Evolutionary conservation across 139 green algal species (phyloP).

Genomic region (Yamagishiella unicocca): DNA sequence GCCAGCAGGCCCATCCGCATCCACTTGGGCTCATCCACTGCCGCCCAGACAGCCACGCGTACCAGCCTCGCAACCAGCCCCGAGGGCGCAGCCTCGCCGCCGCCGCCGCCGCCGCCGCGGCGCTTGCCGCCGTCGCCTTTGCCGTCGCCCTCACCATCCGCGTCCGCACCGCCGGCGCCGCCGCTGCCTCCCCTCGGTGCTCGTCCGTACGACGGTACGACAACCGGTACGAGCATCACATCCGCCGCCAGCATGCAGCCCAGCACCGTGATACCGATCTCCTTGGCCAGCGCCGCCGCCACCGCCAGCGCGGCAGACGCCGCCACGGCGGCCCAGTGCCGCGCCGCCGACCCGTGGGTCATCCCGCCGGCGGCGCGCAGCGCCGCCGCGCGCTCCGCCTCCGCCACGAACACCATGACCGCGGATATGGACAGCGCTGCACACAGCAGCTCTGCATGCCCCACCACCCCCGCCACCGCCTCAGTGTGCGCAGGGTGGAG

Average conservation of each 20-base stretch:
- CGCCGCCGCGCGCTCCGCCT: slow-evolving; percentile 49
- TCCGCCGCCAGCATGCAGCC: slow-evolving; percentile 76
- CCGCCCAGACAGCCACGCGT: neutral
- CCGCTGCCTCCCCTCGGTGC: too few relatives aligned
- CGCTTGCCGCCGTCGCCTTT: neutral
- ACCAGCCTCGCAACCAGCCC: too few relatives aligned
- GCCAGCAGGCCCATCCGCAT: slow-evolving; percentile 53
- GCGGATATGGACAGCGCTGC: slow-evolving; percentile 65
- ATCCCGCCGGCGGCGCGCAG: neutral
- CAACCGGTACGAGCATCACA: slow-evolving; percentile 59
- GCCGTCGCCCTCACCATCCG: too few relatives aligned
- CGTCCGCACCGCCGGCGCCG: too few relatives aligned
- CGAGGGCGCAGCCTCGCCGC: neutral
- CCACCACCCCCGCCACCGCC: slow-evolving; percentile 85
- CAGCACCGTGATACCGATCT: slow-evolving; percentile 85
- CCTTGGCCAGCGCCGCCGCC: slow-evolving; percentile 78
- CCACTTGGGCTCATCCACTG: slow-evolving; percentile 42
- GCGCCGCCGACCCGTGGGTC: neutral
- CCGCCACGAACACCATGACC: slow-evolving; percentile 70
- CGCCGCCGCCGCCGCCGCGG: neutral
- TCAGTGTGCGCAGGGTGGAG: slow-evolving; percentile 83
- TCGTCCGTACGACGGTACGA: slow-evolving; percentile 4
- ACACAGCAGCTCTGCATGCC: slow-evolving; percentile 80
- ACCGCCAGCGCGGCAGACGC: slow-evolving; percentile 57
- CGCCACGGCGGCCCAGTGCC: slow-evolving; percentile 64